phyloP scores from a whole-genome alignment of 768 basidiomycete genomes.

The Zangia roseola region DNA sequence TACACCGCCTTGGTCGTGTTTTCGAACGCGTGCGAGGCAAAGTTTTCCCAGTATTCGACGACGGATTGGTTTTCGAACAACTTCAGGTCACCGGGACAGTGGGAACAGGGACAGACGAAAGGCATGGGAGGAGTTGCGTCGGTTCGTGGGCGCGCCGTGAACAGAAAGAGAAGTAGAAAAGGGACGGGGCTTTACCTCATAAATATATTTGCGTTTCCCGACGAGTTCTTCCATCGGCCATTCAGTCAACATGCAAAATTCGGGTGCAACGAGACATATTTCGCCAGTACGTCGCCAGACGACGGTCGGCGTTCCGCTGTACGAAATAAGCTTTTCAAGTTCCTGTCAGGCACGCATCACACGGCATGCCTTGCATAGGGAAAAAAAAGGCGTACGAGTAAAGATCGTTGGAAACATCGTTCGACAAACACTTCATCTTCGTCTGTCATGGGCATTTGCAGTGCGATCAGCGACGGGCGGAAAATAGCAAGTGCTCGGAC shows the following conservation, averaged over 20 bases:
- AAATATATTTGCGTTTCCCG: conserved; percentile 49
- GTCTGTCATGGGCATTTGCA: conserved; percentile 96
- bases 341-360: conserved; percentile 55
- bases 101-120: neutral
- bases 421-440: conserved; percentile 98
- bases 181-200: conserved; percentile 31
- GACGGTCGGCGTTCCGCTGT: conserved; percentile 95
- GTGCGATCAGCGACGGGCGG: conserved; percentile 92
- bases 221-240: conserved; percentile 85
- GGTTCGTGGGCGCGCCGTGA: conserved; percentile 12
- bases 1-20: conserved; percentile 96
- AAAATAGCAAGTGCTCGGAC: conserved; percentile 94
- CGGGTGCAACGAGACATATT: conserved; percentile 93
- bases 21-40: conserved; percentile 95
- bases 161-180: conserved; percentile 19
- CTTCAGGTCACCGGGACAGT: conserved; percentile 35
- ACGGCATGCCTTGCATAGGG: neutral
- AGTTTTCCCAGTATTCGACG: conserved; percentile 96
- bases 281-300: conserved; percentile 98
- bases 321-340: conserved; percentile 94
- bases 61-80: conserved; percentile 94
- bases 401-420: conserved; percentile 89
- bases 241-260: conserved; percentile 92
- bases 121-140: conserved; percentile 1
- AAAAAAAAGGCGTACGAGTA: conserved; percentile 57